Evolutionary conservation across 2,329 filamentous ascomycete genomes (phyloP), one percentile per base, ranked within the genome.

Genomic region (Aspergillus oerlinghausenensis): DNA sequence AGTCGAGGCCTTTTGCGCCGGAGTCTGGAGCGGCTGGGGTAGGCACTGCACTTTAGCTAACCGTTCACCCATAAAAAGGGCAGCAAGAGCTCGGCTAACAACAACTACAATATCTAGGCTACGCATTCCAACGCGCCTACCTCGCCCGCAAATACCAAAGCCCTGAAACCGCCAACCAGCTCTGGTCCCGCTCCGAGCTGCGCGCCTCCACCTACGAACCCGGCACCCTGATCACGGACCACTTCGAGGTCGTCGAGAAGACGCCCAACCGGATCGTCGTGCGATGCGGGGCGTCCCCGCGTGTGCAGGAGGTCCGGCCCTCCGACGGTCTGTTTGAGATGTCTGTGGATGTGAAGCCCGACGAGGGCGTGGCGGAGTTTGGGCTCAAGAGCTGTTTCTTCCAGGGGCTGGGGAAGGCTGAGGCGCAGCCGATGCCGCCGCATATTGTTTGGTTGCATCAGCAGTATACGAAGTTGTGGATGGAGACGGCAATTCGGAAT

Each of bases 221-320:
- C 42, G 87, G 87, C 35, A 88, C 87, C 1, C 68, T 78, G 43
- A 82, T 90, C 56, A 88, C 84, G 3, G 86, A 90, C 67, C 87
- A 90, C 70, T 90, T 90, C 66, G 85, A 89, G 69, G 86, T 90
- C 0, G 75, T 90, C 1, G 82, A 85, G 53, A 87, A 87, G 73
- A 85, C 82, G 0, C 75, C 81, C 0, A 79, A 78, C 6, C 76
- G 79, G 10, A 86, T 89, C 57, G 79, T 84, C 0, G 79, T 89
- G 23, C 83, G 87, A 23, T 87, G 84, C 62, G 87, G 87, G 17
- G 87, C 86, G 60, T 83, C 83, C 1, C 87, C 87, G 0, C 77
- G 83, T 23, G 82, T 82, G 48, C 75, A 74, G 48, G 80, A 76
- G 0, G 79, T 82, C 1, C 79, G 87, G 7, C 76, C 79, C 8